phyloP scores from a whole-genome alignment of 2,329 filamentous ascomycete species.

The Pseudogymnoascus sp. region DNA sequence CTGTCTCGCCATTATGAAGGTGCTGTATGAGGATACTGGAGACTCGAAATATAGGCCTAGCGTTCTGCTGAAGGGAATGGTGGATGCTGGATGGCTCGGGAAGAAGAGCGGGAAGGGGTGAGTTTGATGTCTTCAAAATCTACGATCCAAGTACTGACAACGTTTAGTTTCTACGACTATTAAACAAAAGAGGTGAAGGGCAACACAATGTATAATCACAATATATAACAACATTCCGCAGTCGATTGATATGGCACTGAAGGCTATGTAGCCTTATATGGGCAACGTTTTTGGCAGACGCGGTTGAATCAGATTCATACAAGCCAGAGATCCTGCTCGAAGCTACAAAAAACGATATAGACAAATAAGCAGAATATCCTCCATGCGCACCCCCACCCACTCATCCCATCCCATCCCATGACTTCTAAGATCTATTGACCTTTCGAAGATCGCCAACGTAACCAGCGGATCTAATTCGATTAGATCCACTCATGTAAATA shows the following conservation, averaged over 20 bases:
- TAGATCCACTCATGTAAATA: background rate
- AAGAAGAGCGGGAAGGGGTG: conserved; percentile 91
- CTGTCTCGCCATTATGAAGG: conserved; percentile 94
- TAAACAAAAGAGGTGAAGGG: background rate
- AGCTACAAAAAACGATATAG: background rate
- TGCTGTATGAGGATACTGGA: conserved; percentile 81
- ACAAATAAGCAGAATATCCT: background rate
- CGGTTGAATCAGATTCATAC: conserved; percentile 4
- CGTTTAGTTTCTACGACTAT: conserved; percentile 8
- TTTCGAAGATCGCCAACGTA: background rate
- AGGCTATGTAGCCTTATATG: background rate
- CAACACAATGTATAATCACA: background rate
- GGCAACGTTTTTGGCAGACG: background rate
- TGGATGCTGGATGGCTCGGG: conserved; percentile 93
- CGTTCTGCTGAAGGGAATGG: conserved; percentile 85
- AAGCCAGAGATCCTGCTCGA: conserved; percentile 2
- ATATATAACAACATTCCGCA: background rate
- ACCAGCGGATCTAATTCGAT: background rate
- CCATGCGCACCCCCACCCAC: background rate
- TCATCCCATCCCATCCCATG: background rate
- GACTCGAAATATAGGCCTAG: conserved; percentile 94
- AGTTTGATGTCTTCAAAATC: conserved; percentile 9
- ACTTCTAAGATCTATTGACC: background rate
- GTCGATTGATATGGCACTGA: background rate
- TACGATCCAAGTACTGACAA: background rate